Evolutionary conservation across 2,329 filamentous ascomycete genomes (phyloP).

Genomic region (Fusarium sp.): DNA sequence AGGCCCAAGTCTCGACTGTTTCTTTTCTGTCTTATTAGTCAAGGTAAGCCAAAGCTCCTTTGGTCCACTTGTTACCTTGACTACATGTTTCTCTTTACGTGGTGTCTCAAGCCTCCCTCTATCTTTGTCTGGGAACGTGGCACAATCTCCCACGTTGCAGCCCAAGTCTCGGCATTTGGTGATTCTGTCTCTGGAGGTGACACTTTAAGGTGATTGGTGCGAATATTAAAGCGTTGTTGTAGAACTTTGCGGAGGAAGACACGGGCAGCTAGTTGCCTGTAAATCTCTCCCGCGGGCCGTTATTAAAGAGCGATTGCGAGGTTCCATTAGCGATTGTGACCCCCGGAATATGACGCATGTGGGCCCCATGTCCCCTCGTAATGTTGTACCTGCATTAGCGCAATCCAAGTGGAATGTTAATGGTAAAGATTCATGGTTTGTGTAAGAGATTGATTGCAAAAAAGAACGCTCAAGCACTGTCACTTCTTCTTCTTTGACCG

Average conservation of each 20-base stretch:
- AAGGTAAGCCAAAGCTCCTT: constrained; percentile 3
- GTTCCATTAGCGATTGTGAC: constrained; percentile 34
- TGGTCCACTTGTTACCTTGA: not conserved
- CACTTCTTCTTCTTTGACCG: constrained; percentile 4
- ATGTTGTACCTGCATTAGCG: constrained; percentile 37
- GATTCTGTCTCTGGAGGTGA: not conserved
- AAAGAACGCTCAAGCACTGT: not conserved
- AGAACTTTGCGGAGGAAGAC: not conserved
- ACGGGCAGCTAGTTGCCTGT: not conserved
- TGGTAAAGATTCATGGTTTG: constrained; percentile 5
- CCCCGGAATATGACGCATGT: constrained; percentile 34
- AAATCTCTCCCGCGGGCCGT: constrained; percentile 1
- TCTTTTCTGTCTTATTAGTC: constrained; percentile 7
- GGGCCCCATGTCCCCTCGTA: constrained; percentile 8
- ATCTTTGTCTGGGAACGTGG: not conserved
- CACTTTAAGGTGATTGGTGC: not conserved
- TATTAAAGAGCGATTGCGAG: constrained; percentile 8
- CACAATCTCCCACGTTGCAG: not conserved
- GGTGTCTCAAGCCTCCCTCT: constrained; percentile 12
- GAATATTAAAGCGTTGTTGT: not conserved
- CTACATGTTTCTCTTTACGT: not conserved
- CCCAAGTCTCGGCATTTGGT: not conserved
- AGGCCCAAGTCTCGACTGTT: not conserved
- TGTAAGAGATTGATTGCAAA: not conserved
- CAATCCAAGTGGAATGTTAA: constrained; percentile 17